Conservation (phyloP, 2,329 filamentous ascomycete species). For the Colletotrichum australisinense region DNA sequence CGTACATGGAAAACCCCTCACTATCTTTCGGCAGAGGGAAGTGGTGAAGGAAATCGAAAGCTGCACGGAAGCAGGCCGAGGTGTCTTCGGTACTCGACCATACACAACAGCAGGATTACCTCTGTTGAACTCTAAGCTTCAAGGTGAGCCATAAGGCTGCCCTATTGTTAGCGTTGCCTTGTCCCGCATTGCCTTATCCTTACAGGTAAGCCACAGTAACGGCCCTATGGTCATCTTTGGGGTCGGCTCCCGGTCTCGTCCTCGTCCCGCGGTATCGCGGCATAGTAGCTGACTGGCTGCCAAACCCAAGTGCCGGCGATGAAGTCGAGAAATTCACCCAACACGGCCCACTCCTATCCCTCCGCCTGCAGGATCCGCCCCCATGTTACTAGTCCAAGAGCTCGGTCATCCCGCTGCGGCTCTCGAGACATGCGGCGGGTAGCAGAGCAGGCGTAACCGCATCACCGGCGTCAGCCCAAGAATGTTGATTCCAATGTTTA, state of each 20-base stretch:
- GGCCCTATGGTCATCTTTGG: not conserved
- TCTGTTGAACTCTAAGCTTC: not conserved
- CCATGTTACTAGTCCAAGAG: not conserved
- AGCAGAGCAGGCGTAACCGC: not conserved
- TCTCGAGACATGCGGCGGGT: not conserved
- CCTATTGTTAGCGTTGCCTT: not conserved
- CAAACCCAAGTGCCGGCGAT: not conserved
- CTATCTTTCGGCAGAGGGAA: too few relatives aligned
- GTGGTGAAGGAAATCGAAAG: not conserved
- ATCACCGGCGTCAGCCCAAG: not conserved
- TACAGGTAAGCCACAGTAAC: not conserved
- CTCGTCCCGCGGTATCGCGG: not conserved
- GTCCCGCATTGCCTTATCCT: not conserved
- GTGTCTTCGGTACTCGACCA: not conserved
- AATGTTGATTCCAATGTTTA: not conserved
- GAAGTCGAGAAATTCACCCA: not conserved
- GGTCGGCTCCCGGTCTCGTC: not conserved
- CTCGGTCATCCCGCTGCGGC: not conserved
- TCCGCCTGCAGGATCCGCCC: not conserved
- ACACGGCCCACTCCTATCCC: not conserved
- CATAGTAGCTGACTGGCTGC: not conserved
- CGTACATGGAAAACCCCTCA: not conserved
- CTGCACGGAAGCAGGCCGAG: not conserved
- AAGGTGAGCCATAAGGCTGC: slow-evolving; percentile 9
- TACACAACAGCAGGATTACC: not conserved